These are phyloP conservation scores for Gyromitra esculenta DNA, from an alignment of 2,329 filamentous ascomycete genomes.

Conservation along the genomic window DNA sequence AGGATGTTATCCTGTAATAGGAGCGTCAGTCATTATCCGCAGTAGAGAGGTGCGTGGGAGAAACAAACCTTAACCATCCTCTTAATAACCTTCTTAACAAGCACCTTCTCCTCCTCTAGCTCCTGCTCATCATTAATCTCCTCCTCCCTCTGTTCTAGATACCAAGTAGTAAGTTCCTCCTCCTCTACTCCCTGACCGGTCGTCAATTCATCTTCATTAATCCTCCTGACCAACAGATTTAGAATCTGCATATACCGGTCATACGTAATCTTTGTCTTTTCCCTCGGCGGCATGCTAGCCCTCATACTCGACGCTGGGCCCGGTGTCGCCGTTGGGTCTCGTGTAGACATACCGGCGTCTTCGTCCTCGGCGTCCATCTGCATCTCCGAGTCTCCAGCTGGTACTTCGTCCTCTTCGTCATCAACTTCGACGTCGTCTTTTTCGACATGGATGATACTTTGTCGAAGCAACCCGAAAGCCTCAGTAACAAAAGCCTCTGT, in stretches of 20 bases:
- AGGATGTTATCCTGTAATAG: slow-evolving; percentile 67
- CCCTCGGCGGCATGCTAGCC: slow-evolving; percentile 61
- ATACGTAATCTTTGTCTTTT: slow-evolving; percentile 89
- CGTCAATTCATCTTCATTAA: slow-evolving; percentile 81
- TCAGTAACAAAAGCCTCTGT: slow-evolving; percentile 80
- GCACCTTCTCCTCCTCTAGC: slow-evolving; percentile 75
- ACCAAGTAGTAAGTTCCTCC: slow-evolving; percentile 85
- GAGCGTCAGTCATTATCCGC: slow-evolving; percentile 59
- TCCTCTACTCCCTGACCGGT: slow-evolving; percentile 85
- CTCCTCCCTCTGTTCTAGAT: slow-evolving; percentile 87
- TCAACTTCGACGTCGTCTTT: slow-evolving; percentile 97
- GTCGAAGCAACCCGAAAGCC: slow-evolving; percentile 87
- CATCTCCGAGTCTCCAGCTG: slow-evolving; percentile 63
- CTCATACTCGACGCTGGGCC: slow-evolving; percentile 59
- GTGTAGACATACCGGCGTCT: slow-evolving; percentile 64
- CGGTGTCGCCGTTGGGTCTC: slow-evolving; percentile 59
- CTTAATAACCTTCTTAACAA: slow-evolving; percentile 87
- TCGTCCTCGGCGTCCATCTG: slow-evolving; percentile 65
- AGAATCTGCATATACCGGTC: slow-evolving; percentile 94
- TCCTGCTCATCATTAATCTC: slow-evolving; percentile 84
- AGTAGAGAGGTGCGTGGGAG: neutral
- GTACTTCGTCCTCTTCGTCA: slow-evolving; percentile 75
- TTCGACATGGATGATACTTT: slow-evolving; percentile 97
- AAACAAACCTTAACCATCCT: slow-evolving; percentile 78
- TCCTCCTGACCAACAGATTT: slow-evolving; percentile 81